Base-by-base conservation (phyloP, 2,329 filamentous ascomycete species). In the Fusarium sp. region DNA sequence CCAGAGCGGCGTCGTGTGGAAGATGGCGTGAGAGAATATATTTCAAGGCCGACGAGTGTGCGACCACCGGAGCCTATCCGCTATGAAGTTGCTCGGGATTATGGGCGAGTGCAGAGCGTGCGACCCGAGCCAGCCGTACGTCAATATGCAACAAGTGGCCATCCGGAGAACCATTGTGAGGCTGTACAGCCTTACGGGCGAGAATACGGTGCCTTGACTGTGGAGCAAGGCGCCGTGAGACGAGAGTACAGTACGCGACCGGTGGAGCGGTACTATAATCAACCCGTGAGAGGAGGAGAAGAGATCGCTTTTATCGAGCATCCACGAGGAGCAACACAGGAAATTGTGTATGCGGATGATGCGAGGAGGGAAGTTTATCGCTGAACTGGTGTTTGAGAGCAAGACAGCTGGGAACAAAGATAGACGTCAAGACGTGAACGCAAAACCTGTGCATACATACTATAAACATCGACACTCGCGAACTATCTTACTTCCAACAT, bases 31-130 rank as follows among this genome's bases (percentile, higher is more conserved):
- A 77, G 81, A 32, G 84, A 87, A 53, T 85, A 86, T 61, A 69
- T 83, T 37, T 68, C 82, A 37, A 78, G 87, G 53, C 78, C 85
- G 29, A 71, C 83, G 23, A 89, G 87, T 70, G 82, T 85, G 31
- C 82, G 86, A 42, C 86, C 88, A 17, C 71, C 74, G 38, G 82
- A 82, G 43, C 53, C 74, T 49, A 59, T 77, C 29, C 75, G 77
- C 33, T 82, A 80, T 57, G 78, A 79, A 47, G 63, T 77, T 13
- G 71, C 75, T 21, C 65, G 70, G 50, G 76, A 78, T 27, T 83
- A 82, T 63, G 73, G 76, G 23, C 76, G 80, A 60, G 70, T 81
- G 53, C 76, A 79, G 36, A 81, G 79, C 61, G 72, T 75, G 39
- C 76, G 77, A 35, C 76, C 78, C 15, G 76, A 78, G 27, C 66